Conservation (phyloP, 805 yeast species). For the Candida insectorum region DNA sequence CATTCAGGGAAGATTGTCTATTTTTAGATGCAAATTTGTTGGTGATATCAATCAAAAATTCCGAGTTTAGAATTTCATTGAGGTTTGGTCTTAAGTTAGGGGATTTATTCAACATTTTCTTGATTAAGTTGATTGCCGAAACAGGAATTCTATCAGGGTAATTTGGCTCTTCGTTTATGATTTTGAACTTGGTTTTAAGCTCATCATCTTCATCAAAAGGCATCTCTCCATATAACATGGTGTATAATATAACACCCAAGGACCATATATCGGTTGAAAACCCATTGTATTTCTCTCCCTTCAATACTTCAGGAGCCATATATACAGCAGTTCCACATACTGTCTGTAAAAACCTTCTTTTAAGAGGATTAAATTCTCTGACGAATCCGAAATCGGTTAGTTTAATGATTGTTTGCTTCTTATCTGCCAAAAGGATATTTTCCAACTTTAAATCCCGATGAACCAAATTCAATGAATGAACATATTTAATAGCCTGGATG, state of each 20-base stretch:
- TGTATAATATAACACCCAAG: constrained; percentile 81
- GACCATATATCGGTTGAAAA: constrained; percentile 88
- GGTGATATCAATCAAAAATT: constrained; percentile 31
- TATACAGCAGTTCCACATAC: constrained; percentile 93
- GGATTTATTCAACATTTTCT: constrained; percentile 58
- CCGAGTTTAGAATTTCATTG: constrained; percentile 34
- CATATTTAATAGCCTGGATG: constrained; percentile 62
- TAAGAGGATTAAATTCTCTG: constrained; percentile 54
- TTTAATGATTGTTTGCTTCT: constrained; percentile 59
- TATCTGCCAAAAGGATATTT: constrained; percentile 58
- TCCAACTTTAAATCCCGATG: constrained; percentile 86
- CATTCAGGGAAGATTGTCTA: background rate
- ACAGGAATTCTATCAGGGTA: constrained; percentile 45
- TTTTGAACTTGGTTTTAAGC: constrained; percentile 52
- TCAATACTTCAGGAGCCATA: constrained; percentile 92
- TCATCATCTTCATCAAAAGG: constrained; percentile 90
- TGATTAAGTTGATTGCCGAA: constrained; percentile 50
- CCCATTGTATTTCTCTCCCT: constrained; percentile 70
- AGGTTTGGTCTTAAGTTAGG: constrained; percentile 58
- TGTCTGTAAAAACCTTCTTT: constrained; percentile 61
- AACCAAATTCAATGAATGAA: constrained; percentile 73
- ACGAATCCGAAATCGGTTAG: constrained; percentile 94
- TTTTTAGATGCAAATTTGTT: constrained; percentile 15
- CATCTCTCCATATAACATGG: constrained; percentile 80
- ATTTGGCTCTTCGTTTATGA: constrained; percentile 62